Percentiles rank a stretch among this genome's conserved stretches.
phyloP scores from a whole-genome alignment of 768 basidiomycete species.

The Boletus eberwhitei region DNA sequence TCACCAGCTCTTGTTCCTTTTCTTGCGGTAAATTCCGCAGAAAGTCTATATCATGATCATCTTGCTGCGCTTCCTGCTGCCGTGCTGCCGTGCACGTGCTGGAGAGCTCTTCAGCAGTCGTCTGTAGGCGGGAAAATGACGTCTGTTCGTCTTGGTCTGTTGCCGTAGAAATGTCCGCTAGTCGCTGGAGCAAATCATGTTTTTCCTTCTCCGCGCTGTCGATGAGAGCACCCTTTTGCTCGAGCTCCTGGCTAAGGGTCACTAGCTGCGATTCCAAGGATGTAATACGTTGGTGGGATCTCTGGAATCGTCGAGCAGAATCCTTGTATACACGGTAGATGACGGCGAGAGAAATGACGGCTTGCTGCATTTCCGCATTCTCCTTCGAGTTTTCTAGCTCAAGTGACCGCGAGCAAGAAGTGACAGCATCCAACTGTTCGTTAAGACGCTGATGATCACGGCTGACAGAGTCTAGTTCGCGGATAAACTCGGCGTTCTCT shows the following conservation, averaged over 20 bases:
- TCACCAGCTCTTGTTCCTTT: conserved; percentile 33
- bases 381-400: conserved; percentile 7
- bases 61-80: not conserved
- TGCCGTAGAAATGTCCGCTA: conserved; percentile 5
- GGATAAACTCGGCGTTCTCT: conserved; percentile 13
- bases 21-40: conserved; percentile 38
- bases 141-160: not conserved
- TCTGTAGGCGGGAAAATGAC: not conserved
- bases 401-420: conserved; percentile 9
- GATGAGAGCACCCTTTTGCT: conserved; percentile 3
- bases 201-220: conserved; percentile 9
- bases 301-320: conserved; percentile 10
- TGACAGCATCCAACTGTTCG: conserved; percentile 5
- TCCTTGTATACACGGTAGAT: conserved; percentile 18
- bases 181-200: conserved; percentile 7
- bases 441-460: conserved; percentile 7
- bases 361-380: conserved; percentile 12
- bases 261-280: conserved; percentile 20
- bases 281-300: not conserved
- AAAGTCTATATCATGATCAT: conserved; percentile 31
- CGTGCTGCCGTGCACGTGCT: not conserved
- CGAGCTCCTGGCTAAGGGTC: conserved; percentile 14
- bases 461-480: conserved; percentile 14
- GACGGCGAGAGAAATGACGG: conserved; percentile 23
- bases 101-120: not conserved